Conservation (phyloP, 768 basidiomycete species). For the Clitopilus hobsonii region DNA sequence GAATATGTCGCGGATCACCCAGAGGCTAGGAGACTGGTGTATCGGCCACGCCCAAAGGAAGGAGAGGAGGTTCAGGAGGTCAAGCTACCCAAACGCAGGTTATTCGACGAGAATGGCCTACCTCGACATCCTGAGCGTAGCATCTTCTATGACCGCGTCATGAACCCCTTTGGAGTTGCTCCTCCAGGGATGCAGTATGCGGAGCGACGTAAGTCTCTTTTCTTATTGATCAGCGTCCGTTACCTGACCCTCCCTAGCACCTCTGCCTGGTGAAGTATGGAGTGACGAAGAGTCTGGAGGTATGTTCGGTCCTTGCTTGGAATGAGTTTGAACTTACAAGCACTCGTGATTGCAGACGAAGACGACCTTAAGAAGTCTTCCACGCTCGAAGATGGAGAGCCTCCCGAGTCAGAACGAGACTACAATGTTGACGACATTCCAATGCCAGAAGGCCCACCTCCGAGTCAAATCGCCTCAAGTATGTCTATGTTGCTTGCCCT, state of each 20-base stretch:
- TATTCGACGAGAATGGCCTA: slow-evolving; percentile 81
- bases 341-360: slow-evolving; percentile 27
- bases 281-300: slow-evolving; percentile 58
- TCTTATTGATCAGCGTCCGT: neutral
- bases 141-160: slow-evolving; percentile 87
- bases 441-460: slow-evolving; percentile 83
- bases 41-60: slow-evolving; percentile 47
- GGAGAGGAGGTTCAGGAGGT: slow-evolving; percentile 38
- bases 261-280: slow-evolving; percentile 56
- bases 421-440: slow-evolving; percentile 80
- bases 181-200: slow-evolving; percentile 97
- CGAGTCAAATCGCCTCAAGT: slow-evolving; percentile 12
- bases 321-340: neutral
- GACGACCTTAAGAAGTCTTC: slow-evolving; percentile 63
- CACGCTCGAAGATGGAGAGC: slow-evolving; percentile 40
- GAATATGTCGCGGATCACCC: slow-evolving; percentile 93
- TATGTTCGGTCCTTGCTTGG: slow-evolving; percentile 17
- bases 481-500: neutral
- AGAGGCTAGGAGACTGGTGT: slow-evolving; percentile 85
- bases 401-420: slow-evolving; percentile 46
- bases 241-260: slow-evolving; percentile 34
- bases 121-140: slow-evolving; percentile 89
- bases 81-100: slow-evolving; percentile 47
- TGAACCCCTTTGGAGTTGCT: slow-evolving; percentile 91
- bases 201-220: slow-evolving; percentile 77